phyloP scores from a whole-genome alignment of 148 eudicot species.

The Camellia granthamiana region DNA sequence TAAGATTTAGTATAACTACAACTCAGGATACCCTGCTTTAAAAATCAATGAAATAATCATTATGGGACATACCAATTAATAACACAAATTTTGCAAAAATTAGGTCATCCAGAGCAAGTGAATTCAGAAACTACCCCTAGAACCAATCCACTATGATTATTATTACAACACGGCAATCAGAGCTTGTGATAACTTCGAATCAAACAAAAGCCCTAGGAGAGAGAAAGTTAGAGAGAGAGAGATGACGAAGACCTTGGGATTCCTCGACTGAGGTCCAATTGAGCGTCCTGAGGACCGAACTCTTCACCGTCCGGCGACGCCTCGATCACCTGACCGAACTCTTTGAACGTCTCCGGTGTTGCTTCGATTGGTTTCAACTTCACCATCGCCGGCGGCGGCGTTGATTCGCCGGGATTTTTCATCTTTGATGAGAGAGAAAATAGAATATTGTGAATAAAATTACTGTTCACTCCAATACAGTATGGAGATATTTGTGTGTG shows the following conservation, averaged over 20 bases:
- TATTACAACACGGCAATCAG: background rate
- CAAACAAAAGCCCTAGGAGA: background rate
- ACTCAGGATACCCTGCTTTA: too few relatives aligned
- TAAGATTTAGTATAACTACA: too few relatives aligned
- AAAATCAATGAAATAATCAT: too few relatives aligned
- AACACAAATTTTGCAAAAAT: background rate
- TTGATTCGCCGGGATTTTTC: constrained; percentile 4
- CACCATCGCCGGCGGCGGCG: constrained; percentile 18
- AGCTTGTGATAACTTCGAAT: background rate
- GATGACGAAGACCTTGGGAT: constrained; percentile 56
- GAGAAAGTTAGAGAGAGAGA: background rate
- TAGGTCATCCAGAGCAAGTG: background rate
- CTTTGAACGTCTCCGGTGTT: constrained; percentile 61
- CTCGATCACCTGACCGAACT: constrained; percentile 72
- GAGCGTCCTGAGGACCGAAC: constrained; percentile 79
- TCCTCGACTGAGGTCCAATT: constrained; percentile 70
- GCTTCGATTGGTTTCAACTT: constrained; percentile 64
- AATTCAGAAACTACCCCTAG: background rate
- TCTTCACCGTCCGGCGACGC: constrained; percentile 51
- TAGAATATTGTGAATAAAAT: background rate
- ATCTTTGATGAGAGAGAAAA: background rate
- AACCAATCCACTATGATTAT: too few relatives aligned
- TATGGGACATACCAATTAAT: background rate
- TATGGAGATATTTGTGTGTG: too few relatives aligned
- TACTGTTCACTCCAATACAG: background rate